Conservation (phyloP, 179 eudicot species). For the Patellifolia procumbens region DNA sequence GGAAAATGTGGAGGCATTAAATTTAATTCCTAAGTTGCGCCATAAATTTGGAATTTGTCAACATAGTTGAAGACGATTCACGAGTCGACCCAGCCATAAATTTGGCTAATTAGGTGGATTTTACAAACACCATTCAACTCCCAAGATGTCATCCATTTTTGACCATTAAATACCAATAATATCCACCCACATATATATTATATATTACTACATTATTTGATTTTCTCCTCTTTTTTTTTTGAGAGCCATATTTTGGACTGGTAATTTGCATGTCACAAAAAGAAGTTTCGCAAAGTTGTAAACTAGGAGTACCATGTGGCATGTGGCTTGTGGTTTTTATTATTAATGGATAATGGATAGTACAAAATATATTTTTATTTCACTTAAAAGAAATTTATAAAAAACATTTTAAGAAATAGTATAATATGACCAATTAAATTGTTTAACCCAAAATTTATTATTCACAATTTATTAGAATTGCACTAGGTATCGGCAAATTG, state of each 20-base stretch:
- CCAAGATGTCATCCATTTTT: not conserved
- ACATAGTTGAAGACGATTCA: not conserved
- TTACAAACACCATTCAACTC: slow-evolving; percentile 4
- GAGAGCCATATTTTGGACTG: not conserved
- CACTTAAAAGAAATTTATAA: no score
- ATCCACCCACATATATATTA: not conserved
- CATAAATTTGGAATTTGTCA: slow-evolving; percentile 5
- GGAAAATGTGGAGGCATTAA: not conserved
- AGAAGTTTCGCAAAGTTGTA: not conserved
- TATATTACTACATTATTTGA: not conserved
- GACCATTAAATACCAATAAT: slow-evolving; percentile 4
- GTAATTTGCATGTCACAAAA: not conserved
- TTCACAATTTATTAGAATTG: no score
- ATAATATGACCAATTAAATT: no score
- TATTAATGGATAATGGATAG: not conserved
- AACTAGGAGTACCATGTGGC: not conserved
- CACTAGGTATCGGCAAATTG: no score
- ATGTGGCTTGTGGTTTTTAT: not conserved
- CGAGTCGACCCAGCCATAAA: not conserved
- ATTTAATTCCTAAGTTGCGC: not conserved
- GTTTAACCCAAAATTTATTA: no score
- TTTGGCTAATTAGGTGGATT: slow-evolving; percentile 8
- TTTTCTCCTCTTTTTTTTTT: not conserved
- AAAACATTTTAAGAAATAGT: no score
- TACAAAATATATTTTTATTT: no score